Evolutionary conservation across 768 basidiomycete genomes (phyloP), one percentile per base, ranked within the genome.

Genomic region (Boletus subparvulus): DNA sequence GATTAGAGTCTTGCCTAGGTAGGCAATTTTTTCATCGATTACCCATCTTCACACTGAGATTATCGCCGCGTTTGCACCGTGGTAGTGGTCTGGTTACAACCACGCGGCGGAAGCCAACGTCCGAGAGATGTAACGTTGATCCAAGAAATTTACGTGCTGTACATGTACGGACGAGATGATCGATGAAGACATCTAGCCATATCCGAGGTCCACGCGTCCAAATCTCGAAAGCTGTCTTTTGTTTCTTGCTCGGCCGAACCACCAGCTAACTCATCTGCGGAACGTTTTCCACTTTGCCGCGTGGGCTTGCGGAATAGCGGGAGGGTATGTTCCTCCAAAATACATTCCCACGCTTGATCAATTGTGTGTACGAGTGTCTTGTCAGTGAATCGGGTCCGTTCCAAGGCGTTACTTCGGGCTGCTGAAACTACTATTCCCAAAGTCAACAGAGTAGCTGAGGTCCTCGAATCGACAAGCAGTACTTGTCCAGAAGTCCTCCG

Each of bases 21-120:
- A 42, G 36, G 36, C 36, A 36, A 12, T 17, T 21, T 36, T 42
- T 58, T 41, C 48, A 59, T 63, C 44, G 45, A 56, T 57, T 37
- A 40, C 16, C 40, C 1, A 26, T 41, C 17, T 45, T 52, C 33
- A 35, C 47, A 44, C 28, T 19, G 49, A 47, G 61, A 42, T 50
- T 41, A 55, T 47, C 47, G 19, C 40, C 41, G 12, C n/a, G 47
- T 56, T 47, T n/a, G 37, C 40, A n/a, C 35, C 47, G 37, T 43
- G 32, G 39, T 51, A 32, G 21, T 36, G 11, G 30, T 28, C 45
- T 52, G 54, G 40, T 35, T 21, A 40, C 35, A 19, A 39, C 28
- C 53, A 52, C 52, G 26, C 40, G 37, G 50, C 19, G 16, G 35
- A 44, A 40, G 43, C 10, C n/a, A 21, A 14, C 35, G 17, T 42